phyloP scores from a whole-genome alignment of 140 eudicot genomes.

The Senecio squalidus region DNA sequence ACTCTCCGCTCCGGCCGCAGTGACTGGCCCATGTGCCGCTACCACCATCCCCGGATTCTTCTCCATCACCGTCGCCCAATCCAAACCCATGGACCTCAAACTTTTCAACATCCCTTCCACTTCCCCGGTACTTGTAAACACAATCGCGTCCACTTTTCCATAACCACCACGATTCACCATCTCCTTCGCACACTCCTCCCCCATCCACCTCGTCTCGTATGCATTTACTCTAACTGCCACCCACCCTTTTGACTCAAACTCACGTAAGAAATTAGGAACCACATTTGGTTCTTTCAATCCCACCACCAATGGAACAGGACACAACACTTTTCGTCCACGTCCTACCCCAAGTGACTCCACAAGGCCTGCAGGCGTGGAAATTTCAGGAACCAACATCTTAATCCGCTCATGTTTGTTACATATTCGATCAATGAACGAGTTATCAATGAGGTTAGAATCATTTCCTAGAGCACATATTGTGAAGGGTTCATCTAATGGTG shows the following conservation, averaged over 20 bases:
- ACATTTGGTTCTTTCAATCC: constrained; percentile 80
- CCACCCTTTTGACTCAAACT: constrained; percentile 49
- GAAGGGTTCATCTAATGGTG: constrained; percentile 28
- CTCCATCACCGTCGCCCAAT: constrained; percentile 54
- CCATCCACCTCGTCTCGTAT: constrained; percentile 66
- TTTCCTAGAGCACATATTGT: constrained; percentile 61
- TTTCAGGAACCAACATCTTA: constrained; percentile 39
- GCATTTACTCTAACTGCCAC: constrained; percentile 51
- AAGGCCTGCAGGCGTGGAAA: constrained; percentile 19
- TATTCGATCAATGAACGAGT: constrained; percentile 24
- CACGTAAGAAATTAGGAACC: constrained; percentile 51
- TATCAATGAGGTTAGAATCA: constrained; percentile 48
- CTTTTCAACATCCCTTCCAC: constrained; percentile 58
- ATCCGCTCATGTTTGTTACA: constrained; percentile 38
- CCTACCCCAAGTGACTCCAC: constrained; percentile 30
- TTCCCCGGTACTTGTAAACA: constrained; percentile 82
- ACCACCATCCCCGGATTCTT: constrained; percentile 59
- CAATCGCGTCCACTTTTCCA: constrained; percentile 55
- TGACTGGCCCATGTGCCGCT: constrained; percentile 92
- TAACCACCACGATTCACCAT: constrained; percentile 31
- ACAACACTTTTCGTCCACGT: constrained; percentile 45
- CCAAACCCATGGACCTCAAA: constrained; percentile 54
- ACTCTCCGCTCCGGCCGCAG: constrained; percentile 80
- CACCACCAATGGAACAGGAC: constrained; percentile 75
- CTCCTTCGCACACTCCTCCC: constrained; percentile 41